Evolutionary conservation across 495 filamentous ascomycete species (phyloP).

Genomic region (Pyrenula aspistea): DNA sequence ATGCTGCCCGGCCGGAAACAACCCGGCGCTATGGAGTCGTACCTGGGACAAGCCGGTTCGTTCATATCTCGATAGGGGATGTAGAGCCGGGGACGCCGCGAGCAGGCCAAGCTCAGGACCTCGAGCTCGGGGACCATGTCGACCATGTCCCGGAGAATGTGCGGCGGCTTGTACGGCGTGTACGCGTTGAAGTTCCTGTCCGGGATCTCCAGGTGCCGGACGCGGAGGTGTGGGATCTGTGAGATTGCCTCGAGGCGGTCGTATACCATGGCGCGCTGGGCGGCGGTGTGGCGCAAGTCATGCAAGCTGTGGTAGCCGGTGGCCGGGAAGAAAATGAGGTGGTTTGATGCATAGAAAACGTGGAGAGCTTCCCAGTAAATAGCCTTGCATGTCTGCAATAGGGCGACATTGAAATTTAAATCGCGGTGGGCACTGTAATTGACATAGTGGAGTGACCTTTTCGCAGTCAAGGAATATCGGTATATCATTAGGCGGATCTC

Average conservation of each 20-base stretch:
- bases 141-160: not conserved
- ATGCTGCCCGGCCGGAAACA: no score
- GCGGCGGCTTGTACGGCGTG: not conserved
- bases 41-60: no score
- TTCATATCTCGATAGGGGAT: no score
- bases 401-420: conserved; percentile 21
- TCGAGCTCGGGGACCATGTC: not conserved
- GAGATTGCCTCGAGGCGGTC: not conserved
- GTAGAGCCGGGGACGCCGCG: not conserved
- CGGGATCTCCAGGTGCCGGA: not conserved
- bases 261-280: not conserved
- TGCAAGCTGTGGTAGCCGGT: not conserved
- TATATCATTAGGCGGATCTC: conserved; percentile 48
- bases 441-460: not conserved
- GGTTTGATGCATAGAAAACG: conserved; percentile 14
- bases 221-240: not conserved
- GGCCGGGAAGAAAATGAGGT: not conserved
- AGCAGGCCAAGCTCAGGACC: not conserved
- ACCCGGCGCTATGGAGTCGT: no score
- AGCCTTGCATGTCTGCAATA: conserved; percentile 28
- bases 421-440: conserved; percentile 8
- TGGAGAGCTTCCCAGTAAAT: conserved; percentile 27
- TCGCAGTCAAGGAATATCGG: conserved; percentile 29
- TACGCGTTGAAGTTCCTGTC: not conserved
- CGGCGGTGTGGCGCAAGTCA: not conserved